Percentiles rank a stretch among this genome's conserved stretches.
Conservation (phyloP, 495 filamentous ascomycete species). For the Hyaloscypha finlandica region DNA sequence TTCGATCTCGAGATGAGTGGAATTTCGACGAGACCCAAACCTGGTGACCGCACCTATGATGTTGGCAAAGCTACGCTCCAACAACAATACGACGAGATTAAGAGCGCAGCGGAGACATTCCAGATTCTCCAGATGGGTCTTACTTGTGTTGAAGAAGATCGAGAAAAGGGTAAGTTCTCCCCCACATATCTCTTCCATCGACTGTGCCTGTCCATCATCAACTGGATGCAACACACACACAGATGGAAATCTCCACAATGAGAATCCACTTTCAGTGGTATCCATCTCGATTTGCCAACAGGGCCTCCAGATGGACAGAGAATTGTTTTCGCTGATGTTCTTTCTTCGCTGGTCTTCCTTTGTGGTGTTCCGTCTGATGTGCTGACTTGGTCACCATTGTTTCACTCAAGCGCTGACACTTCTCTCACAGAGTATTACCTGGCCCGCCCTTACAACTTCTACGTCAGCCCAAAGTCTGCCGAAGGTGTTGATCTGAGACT, state of each 20-base stretch:
- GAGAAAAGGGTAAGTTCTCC: constrained; percentile 40
- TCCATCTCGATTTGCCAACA: neutral
- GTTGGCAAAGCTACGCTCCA: constrained; percentile 47
- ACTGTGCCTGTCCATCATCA: no score
- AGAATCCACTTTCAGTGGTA: neutral
- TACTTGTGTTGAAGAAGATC: constrained; percentile 62
- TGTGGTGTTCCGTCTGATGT: neutral
- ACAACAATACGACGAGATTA: constrained; percentile 65
- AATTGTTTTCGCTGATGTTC: no score
- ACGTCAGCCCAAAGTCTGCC: constrained; percentile 55
- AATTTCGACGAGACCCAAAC: constrained; percentile 45
- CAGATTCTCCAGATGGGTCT: constrained; percentile 78
- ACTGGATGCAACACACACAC: no score
- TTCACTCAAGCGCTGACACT: neutral
- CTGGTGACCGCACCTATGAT: constrained; percentile 15
- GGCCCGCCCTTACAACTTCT: constrained; percentile 69
- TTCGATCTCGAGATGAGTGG: constrained; percentile 81
- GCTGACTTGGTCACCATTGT: neutral
- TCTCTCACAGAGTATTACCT: constrained; percentile 51
- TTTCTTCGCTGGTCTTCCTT: neutral
- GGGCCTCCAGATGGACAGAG: neutral
- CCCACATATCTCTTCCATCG: no score
- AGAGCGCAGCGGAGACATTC: constrained; percentile 66
- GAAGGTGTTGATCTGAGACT: constrained; percentile 30
- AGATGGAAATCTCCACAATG: no score